Evolutionary conservation across 306 rosid genomes (phyloP).

Genomic region (peach (Prunus persica)): Prunus_persica_NCBIv2 NC_034011.1:5765001-5765500

Average conservation of each 20-base stretch:
- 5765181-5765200: slow-evolving; percentile 71
- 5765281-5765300: slow-evolving; percentile 85
- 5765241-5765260: slow-evolving; percentile 66
- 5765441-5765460: slow-evolving; percentile 71
- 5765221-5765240: slow-evolving; percentile 81
- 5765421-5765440: slow-evolving; percentile 37
- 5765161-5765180: slow-evolving; percentile 86
- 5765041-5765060: slow-evolving; percentile 14
- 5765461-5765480: slow-evolving; percentile 63
- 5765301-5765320: slow-evolving; percentile 8
- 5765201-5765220: slow-evolving; percentile 49
- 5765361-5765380: not conserved
- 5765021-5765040: slow-evolving; percentile 86
- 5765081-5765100: not conserved
- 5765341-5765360: not conserved
- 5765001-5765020: slow-evolving; percentile 84
- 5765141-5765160: slow-evolving; percentile 76
- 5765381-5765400: not conserved
- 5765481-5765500: slow-evolving; percentile 78
- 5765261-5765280: slow-evolving; percentile 65
- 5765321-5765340: not conserved
- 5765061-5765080: not conserved
- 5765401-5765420: not conserved
- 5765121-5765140: slow-evolving; percentile 49
- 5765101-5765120: slow-evolving; percentile 6